phyloP scores from a whole-genome alignment of 2,329 filamentous ascomycete genomes.

The Fusarium sarcochroum region DNA sequence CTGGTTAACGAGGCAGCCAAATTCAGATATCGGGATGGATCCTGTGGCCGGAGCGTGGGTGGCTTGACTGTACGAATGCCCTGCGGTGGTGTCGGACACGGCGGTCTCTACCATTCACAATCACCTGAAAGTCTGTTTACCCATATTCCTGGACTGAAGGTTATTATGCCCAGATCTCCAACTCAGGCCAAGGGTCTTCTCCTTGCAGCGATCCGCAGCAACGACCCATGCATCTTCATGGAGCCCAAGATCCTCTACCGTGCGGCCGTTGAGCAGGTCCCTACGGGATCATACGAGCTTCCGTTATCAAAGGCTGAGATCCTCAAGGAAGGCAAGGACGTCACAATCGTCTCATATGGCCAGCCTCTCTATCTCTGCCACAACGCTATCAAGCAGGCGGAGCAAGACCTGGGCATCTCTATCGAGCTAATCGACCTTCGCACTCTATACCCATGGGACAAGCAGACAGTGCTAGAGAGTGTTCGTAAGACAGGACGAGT shows the following conservation, averaged over 20 bases:
- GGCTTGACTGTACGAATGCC: constrained; percentile 93
- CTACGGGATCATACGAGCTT: constrained; percentile 83
- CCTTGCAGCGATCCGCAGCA: constrained; percentile 80
- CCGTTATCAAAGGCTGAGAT: constrained; percentile 89
- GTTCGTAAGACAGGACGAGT: constrained; percentile 89
- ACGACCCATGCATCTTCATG: constrained; percentile 93
- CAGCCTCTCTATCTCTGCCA: constrained; percentile 90
- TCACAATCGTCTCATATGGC: constrained; percentile 91
- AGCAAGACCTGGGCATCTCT: constrained; percentile 80
- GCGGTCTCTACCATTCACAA: constrained; percentile 89
- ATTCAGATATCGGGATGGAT: constrained; percentile 81
- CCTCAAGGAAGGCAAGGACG: constrained; percentile 81
- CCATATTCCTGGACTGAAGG: constrained; percentile 86
- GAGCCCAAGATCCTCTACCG: constrained; percentile 95
- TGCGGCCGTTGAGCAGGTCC: constrained; percentile 92
- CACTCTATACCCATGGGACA: constrained; percentile 94
- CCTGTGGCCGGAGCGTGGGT: constrained; percentile 73
- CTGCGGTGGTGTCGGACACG: constrained; percentile 89
- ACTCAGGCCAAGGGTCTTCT: constrained; percentile 90
- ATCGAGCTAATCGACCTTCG: constrained; percentile 90
- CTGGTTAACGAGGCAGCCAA: constrained; percentile 95
- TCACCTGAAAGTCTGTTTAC: constrained; percentile 91
- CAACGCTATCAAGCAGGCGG: constrained; percentile 80
- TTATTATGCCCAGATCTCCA: constrained; percentile 89
- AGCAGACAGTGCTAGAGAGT: constrained; percentile 82